phyloP scores from a whole-genome alignment of 1,284 basidiomycete genomes.

The Moesziomyces sp. region DNA sequence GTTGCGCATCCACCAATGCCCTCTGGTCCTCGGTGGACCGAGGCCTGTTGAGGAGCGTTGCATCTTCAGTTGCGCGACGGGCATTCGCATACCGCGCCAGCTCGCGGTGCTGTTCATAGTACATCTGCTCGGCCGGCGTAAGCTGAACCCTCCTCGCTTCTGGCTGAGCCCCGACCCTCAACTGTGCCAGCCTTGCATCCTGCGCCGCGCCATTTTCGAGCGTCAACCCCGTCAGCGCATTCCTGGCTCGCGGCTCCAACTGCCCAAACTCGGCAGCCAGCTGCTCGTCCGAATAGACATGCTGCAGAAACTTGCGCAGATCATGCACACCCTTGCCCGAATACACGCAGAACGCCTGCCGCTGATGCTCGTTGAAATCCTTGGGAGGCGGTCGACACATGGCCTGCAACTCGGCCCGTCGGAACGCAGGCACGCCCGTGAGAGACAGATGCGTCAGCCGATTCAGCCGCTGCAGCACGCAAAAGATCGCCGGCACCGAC shows the following conservation, averaged over 20 bases:
- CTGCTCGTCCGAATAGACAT: conserved; percentile 51
- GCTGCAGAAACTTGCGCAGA: conserved; percentile 74
- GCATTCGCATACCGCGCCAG: conserved; percentile 31
- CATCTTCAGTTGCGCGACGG: conserved; percentile 24
- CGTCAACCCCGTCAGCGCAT: conserved; percentile 20
- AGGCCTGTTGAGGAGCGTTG: conserved; percentile 10
- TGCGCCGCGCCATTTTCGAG: neutral
- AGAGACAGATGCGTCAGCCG: conserved; percentile 93
- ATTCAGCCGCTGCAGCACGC: conserved; percentile 84
- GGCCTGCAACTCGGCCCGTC: conserved; percentile 82
- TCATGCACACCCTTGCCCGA: conserved; percentile 89
- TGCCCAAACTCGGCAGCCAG: conserved; percentile 47
- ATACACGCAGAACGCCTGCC: conserved; percentile 95
- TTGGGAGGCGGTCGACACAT: conserved; percentile 90
- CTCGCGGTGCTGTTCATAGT: conserved; percentile 39
- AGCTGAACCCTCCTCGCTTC: conserved; percentile 4
- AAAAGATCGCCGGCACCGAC: conserved; percentile 88
- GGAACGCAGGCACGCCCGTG: conserved; percentile 94
- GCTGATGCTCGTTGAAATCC: conserved; percentile 90
- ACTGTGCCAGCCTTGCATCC: neutral
- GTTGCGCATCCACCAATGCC: conserved; percentile 19
- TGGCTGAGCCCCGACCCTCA: neutral
- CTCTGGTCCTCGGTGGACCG: neutral
- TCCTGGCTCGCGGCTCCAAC: conserved; percentile 39
- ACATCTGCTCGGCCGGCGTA: conserved; percentile 32